Base-by-base conservation (phyloP, 2,329 filamentous ascomycete genomes). In the Fusarium mangiferae region DNA sequence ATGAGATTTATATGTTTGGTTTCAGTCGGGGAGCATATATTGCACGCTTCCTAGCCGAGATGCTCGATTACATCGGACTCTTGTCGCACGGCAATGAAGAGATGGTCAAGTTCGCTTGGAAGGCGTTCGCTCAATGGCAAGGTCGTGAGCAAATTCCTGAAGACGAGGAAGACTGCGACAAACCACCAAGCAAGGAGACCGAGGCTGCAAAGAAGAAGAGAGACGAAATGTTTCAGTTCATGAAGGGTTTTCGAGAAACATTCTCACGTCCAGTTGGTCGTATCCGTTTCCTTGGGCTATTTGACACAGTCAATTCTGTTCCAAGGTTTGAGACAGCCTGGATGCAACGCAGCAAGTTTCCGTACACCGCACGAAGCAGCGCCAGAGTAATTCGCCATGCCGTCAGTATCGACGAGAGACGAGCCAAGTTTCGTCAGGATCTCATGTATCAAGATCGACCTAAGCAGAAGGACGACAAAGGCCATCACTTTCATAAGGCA, bases 61-160 rank as follows among this genome's bases (percentile, higher is more conserved):
- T 96, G 94, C 87, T 96, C 12, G 93, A 96, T 77, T 91, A 93
- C 75, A 91, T 96, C 62, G 94, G 94, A 3, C 85, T 97, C 0
- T 85, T 97, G 20, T 92, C 91, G 18, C 91, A 93, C 58, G 94
- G 94, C 17, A 97, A 97, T 76, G 93, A 97, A 78, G 94, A 96
- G 75, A 92, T 96, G 90, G 90, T 94, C 58, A 87, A 88, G 8
- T 97, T 97, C 79, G 94, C 93, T 1, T 96, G 94, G 93, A 95
- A 93, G 80, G 91, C 92, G 0, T 95, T 94, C 77, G 88, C 91
- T 13, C 90, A 91, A 78, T 94, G 92, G 91, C 91, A 94, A 78
- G 87, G 87, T 48, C 88, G 91, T 13, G 33, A 83, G 85, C 84
- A 85, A 85, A 82, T 81, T 15, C 83, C 85, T 1, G 78, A 79